Evolutionary conservation across 164 flowering plant species (phyloP), one percentile per base, ranked within the genome.

Genomic region (Kingdonia uniflora): DNA sequence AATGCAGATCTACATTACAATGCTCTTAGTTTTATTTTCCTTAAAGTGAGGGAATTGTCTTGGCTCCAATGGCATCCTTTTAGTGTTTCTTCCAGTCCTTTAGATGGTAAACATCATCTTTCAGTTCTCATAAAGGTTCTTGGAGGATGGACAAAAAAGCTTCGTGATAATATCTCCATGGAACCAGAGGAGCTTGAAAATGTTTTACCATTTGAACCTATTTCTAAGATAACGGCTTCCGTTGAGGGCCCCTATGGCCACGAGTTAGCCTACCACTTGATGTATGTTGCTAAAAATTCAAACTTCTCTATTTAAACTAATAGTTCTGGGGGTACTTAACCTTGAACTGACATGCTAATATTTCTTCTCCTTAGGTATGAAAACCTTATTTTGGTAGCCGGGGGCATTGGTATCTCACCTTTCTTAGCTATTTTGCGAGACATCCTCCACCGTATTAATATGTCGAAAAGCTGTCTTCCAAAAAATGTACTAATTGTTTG

Each of bases 221-320:
- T 19, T 54, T 46, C 64, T 2, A 67, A 49, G 59, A 57, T 87
- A 38, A 81, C 83, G 11, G 92, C 78, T 65, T 85, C 89, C 20
- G 85, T 85, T 40, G 97, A 91, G 74, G 97, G 97, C 24, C 97
- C 97, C 6, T 85, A 91, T 50, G 97, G 97, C 23, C 96, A 91
- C 62, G 89, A 83, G 68, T 64, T 70, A 52, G 80, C 95, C 24
- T 91, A 91, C 71, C 80, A 85, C 71, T 66, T 91, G 68, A 77
- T 56, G 96, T 91, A 74, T 26, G 82, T 54, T 33, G 8, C 23
- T 53, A n/a, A 19, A 24, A n/a, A 58, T 39, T 48, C 17, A 14
- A 46, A 17, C n/a, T 15, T 11, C 14, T 14, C 44, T 5, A 5
- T 41, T 41, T 19, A 5, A 19, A 14, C 14, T 5, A 4, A 2